A percentile compares a stretch with the other conserved stretches of the same genome.
Evolutionary conservation across 2,329 filamentous ascomycete genomes (phyloP).

Genomic region (Colletotrichum lindemuthianum): DNA sequence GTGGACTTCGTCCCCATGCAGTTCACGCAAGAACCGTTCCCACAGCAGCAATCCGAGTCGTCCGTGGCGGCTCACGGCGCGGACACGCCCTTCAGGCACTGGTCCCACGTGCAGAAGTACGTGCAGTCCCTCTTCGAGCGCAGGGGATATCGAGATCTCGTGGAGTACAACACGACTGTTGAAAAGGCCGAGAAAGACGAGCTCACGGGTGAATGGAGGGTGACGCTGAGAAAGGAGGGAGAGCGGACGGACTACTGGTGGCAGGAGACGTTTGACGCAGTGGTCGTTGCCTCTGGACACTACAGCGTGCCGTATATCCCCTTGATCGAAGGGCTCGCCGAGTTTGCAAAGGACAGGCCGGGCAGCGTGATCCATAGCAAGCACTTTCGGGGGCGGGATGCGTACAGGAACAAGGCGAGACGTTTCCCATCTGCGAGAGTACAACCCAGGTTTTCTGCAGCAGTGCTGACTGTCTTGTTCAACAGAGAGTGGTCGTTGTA

Average conservation of each 20-base stretch:
- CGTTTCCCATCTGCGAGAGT: accelerated
- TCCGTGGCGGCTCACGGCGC: conserved; percentile 57
- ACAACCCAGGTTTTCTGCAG: neutral
- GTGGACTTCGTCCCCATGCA: conserved; percentile 68
- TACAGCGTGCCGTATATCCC: conserved; percentile 69
- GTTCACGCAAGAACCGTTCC: conserved; percentile 67
- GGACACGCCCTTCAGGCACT: conserved; percentile 70
- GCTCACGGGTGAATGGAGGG: conserved; percentile 56
- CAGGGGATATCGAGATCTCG: conserved; percentile 61
- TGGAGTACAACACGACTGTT: conserved; percentile 69
- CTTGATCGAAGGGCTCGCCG: conserved; percentile 56
- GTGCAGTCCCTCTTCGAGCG: conserved; percentile 61
- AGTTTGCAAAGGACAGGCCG: conserved; percentile 54
- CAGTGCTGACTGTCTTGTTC: neutral
- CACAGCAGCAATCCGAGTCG: conserved; percentile 44
- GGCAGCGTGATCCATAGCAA: conserved; percentile 66
- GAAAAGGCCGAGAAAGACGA: conserved; percentile 64
- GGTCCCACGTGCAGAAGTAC: conserved; percentile 65
- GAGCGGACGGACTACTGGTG: conserved; percentile 65
- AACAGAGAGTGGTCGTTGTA: conserved; percentile 66
- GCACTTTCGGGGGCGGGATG: conserved; percentile 58
- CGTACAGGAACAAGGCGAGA: conserved; percentile 56
- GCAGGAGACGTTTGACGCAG: conserved; percentile 69
- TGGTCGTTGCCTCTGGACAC: conserved; percentile 69
- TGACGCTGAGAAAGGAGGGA: conserved; percentile 58